Conservation (phyloP, 1,139 yeast genomes). For the Yamadazyma jaroonii region DNA sequence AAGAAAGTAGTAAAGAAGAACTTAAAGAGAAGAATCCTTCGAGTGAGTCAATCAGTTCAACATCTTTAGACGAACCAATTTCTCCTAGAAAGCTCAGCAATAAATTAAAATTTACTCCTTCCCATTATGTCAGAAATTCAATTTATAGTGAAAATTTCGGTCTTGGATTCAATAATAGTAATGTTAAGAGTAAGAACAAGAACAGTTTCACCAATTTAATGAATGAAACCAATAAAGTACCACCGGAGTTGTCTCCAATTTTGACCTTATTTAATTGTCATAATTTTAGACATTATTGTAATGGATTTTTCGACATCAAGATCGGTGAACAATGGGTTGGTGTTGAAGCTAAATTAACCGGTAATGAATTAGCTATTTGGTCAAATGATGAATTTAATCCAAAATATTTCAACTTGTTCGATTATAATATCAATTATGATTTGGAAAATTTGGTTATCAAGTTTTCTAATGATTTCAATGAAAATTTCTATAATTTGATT, state of each 20-base stretch:
- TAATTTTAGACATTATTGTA: slow-evolving; percentile 35
- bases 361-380: slow-evolving; percentile 53
- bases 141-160: slow-evolving; percentile 11
- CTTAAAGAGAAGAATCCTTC: slow-evolving; percentile 1
- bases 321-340: slow-evolving; percentile 28
- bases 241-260: slow-evolving; percentile 40
- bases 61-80: slow-evolving; percentile 7
- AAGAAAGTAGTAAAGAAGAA: slow-evolving; percentile 1
- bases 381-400: slow-evolving; percentile 36
- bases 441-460: slow-evolving; percentile 24
- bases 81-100: slow-evolving; percentile 19
- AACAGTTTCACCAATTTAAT: slow-evolving; percentile 19
- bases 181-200: slow-evolving; percentile 10
- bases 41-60: slow-evolving; percentile 1
- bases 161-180: background rate
- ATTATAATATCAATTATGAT: slow-evolving; percentile 19
- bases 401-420: slow-evolving; percentile 49
- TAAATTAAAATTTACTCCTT: slow-evolving; percentile 33
- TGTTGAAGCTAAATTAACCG: slow-evolving; percentile 47
- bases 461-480: slow-evolving; percentile 37
- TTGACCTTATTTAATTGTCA: slow-evolving; percentile 44
- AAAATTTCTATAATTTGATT: slow-evolving; percentile 28
- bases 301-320: slow-evolving; percentile 30
- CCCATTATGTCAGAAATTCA: slow-evolving; percentile 38
- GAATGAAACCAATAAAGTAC: slow-evolving; percentile 21